phyloP scores from a whole-genome alignment of 495 filamentous ascomycete species.

The Aspergillus avenaceus region DNA sequence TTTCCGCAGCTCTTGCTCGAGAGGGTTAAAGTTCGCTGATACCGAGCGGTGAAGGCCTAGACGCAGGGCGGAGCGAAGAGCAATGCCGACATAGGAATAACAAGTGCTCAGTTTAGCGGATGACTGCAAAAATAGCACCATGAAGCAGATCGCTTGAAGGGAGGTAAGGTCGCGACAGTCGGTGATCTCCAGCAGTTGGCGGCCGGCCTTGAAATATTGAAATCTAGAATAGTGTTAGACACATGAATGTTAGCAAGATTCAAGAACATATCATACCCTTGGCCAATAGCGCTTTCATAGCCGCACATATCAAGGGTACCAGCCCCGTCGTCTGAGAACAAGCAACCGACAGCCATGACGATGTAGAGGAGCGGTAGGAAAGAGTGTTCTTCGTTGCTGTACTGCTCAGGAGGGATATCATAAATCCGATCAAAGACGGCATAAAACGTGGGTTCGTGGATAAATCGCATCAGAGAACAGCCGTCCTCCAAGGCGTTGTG shows the following conservation, averaged over 20 bases:
- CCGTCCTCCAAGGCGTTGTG: slow-evolving; percentile 79
- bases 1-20: slow-evolving; percentile 80
- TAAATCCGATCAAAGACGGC: slow-evolving; percentile 76
- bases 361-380: slow-evolving; percentile 83
- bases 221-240: slow-evolving; percentile 47
- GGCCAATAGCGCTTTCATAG: slow-evolving; percentile 70
- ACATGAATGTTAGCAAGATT: not conserved
- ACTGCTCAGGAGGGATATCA: slow-evolving; percentile 62
- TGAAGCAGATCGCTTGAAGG: slow-evolving; percentile 83
- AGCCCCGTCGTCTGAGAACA: slow-evolving; percentile 60
- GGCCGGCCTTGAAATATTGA: slow-evolving; percentile 79
- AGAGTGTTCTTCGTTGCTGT: slow-evolving; percentile 67
- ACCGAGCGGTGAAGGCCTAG: slow-evolving; percentile 86
- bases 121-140: slow-evolving; percentile 89
- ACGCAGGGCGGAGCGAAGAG: slow-evolving; percentile 75
- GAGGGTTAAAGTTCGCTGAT: slow-evolving; percentile 68
- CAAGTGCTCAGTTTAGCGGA: slow-evolving; percentile 89
- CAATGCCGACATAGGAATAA: slow-evolving; percentile 90
- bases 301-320: slow-evolving; percentile 48
- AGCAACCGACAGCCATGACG: slow-evolving; percentile 78
- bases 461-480: slow-evolving; percentile 74
- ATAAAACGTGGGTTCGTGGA: slow-evolving; percentile 87
- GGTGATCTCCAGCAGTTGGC: slow-evolving; percentile 81
- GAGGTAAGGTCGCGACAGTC: slow-evolving; percentile 84
- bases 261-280: slow-evolving; percentile 57